These are phyloP conservation scores for Pythium guiyangense DNA, from an alignment of 352 stramenopile species.

Conservation along the genomic window DNA sequence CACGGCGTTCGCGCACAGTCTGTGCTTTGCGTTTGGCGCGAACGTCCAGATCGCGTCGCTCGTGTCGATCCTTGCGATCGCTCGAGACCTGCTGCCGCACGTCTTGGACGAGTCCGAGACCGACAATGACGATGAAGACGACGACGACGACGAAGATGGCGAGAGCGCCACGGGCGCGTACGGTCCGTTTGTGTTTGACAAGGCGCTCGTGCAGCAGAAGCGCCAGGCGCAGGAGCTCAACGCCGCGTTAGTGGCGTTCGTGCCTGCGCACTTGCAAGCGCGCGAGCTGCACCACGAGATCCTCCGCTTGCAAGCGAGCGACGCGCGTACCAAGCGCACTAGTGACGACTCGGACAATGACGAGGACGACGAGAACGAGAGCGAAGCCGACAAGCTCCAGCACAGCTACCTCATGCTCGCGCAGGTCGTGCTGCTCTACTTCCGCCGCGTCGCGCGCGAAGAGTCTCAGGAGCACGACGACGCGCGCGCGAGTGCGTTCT, in stretches of 20 bases:
- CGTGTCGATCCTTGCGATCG: conserved; percentile 53
- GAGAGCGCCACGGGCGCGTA: conserved; percentile 32
- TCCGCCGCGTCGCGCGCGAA: conserved; percentile 67
- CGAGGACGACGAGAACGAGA: conserved; percentile 16
- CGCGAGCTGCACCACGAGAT: conserved; percentile 75
- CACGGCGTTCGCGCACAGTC: conserved; percentile 56
- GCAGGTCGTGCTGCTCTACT: conserved; percentile 78
- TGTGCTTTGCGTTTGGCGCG: conserved; percentile 56
- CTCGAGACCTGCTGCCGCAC: conserved; percentile 56
- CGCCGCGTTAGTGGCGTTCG: conserved; percentile 58
- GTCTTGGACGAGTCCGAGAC: conserved; percentile 71
- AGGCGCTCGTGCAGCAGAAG: conserved; percentile 27
- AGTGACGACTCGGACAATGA: conserved; percentile 20
- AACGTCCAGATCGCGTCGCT: conserved; percentile 54
- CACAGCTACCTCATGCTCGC: conserved; percentile 77
- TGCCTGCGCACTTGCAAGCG: conserved; percentile 57
- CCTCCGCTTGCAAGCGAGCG: conserved; percentile 26
- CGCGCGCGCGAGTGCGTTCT: conserved; percentile 36
- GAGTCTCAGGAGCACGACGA: conserved; percentile 48
- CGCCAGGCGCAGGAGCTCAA: conserved; percentile 52
- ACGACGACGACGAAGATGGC: conserved; percentile 36
- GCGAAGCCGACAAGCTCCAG: conserved; percentile 45
- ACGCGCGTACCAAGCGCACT: too few species aligned
- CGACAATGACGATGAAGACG: conserved; percentile 63
- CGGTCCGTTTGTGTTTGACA: conserved; percentile 44